phyloP scores from a whole-genome alignment of 306 rosid genomes.

The Castanea sativa region DNA sequence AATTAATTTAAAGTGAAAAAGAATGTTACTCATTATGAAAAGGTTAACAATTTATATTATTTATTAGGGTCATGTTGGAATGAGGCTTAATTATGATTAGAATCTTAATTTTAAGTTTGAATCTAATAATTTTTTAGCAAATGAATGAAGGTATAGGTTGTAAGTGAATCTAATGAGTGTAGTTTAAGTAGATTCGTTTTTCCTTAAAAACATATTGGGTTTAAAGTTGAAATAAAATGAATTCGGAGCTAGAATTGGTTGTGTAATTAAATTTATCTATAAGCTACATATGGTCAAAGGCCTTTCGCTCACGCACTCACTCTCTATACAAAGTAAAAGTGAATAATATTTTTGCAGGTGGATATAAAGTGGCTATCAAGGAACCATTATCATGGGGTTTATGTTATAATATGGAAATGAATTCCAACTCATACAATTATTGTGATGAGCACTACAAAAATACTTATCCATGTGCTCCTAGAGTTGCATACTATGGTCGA shows the following conservation, averaged over 20 bases:
- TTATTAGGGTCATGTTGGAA: too few relatives aligned
- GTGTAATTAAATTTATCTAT: background rate
- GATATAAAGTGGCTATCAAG: conserved; percentile 31
- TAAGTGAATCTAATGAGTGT: too few relatives aligned
- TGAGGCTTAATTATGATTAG: too few relatives aligned
- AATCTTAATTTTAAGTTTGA: too few relatives aligned
- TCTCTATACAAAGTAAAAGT: background rate
- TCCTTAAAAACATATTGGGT: too few relatives aligned
- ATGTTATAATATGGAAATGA: conserved; percentile 89
- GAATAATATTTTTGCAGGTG: conserved; percentile 46
- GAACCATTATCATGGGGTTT: conserved; percentile 96
- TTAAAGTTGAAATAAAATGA: too few relatives aligned
- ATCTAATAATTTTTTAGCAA: too few relatives aligned
- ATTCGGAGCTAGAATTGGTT: background rate
- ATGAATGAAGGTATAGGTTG: too few relatives aligned
- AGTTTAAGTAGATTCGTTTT: too few relatives aligned
- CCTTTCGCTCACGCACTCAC: background rate
- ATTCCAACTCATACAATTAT: conserved; percentile 73
- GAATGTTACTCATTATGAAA: too few relatives aligned
- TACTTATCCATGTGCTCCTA: conserved; percentile 82
- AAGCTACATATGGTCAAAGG: background rate
- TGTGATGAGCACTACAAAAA: conserved; percentile 74
- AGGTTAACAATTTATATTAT: too few relatives aligned
- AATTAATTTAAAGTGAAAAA: too few relatives aligned
- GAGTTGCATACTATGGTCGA: conserved; percentile 81